Conservation (phyloP, 345 rosid genomes). For the Gynandropsis gynandra region DNA sequence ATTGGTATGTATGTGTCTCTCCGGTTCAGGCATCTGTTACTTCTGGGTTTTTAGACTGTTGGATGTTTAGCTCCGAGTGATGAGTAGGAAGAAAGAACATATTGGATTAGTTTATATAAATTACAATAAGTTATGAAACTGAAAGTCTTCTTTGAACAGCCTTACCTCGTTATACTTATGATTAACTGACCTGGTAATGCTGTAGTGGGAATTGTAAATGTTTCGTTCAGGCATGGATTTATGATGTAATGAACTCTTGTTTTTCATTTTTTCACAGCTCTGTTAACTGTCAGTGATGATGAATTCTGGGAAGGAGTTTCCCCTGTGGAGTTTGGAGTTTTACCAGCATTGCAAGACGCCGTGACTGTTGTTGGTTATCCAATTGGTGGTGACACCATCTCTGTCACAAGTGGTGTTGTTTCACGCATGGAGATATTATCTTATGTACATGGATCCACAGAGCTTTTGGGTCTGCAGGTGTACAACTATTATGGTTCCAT, state of each 20-base stretch:
- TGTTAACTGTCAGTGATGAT: conserved; percentile 67
- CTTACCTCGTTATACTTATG: neutral
- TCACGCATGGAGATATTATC: conserved; percentile 88
- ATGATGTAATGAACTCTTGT: neutral
- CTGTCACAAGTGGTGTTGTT: conserved; percentile 95
- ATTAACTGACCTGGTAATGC: neutral
- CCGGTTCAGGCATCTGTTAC: neutral
- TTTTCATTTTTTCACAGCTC: conserved; percentile 32
- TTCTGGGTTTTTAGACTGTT: neutral
- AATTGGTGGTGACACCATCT: conserved; percentile 91
- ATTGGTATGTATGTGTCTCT: conserved; percentile 40
- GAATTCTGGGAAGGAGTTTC: conserved; percentile 91
- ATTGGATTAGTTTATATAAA: neutral
- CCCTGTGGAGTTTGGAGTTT: conserved; percentile 82
- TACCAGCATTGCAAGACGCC: conserved; percentile 95
- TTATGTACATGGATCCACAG: conserved; percentile 88
- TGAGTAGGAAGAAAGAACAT: neutral
- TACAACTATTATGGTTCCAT: neutral
- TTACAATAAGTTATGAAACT: neutral
- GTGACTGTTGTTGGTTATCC: conserved; percentile 97
- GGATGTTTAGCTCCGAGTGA: neutral
- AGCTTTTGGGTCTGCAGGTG: conserved; percentile 91
- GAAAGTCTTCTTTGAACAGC: neutral
- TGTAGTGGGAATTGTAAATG: neutral
- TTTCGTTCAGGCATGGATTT: neutral